Percentiles rank a stretch among this genome's conserved stretches.
phyloP scores from a whole-genome alignment of 2,329 filamentous ascomycete species.

The Ophiosphaerella korrae region DNA sequence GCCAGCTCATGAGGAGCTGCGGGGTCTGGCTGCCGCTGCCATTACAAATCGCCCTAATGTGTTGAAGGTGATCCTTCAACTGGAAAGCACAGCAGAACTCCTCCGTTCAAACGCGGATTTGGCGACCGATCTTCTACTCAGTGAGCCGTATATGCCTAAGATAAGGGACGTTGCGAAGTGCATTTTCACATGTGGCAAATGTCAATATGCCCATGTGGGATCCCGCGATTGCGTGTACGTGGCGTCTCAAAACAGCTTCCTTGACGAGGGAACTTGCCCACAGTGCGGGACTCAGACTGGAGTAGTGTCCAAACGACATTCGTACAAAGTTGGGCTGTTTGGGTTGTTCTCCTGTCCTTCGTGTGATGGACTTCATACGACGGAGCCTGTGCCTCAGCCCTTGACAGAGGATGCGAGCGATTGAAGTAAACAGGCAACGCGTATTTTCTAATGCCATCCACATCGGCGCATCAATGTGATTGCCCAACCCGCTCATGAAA shows the following conservation, averaged over 20 bases:
- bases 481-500: neutral
- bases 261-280: constrained; percentile 1
- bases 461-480: neutral
- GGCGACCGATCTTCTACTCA: constrained; percentile 22
- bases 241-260: neutral
- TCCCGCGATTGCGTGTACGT: constrained; percentile 6
- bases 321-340: constrained; percentile 3
- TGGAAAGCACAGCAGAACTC: constrained; percentile 10
- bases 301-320: constrained; percentile 3
- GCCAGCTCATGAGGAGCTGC: constrained; percentile 16
- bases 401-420: neutral
- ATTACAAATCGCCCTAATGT: constrained; percentile 6
- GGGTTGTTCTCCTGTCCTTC: constrained; percentile 4
- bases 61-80: constrained; percentile 8
- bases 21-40: constrained; percentile 10
- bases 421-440: neutral
- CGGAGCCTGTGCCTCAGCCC: neutral
- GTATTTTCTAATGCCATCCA: neutral
- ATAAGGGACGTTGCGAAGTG: constrained; percentile 4
- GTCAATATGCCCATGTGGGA: constrained; percentile 11
- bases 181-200: constrained; percentile 13
- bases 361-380: constrained; percentile 10
- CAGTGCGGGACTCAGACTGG: constrained; percentile 1
- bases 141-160: constrained; percentile 8
- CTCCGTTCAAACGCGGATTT: constrained; percentile 24